These are phyloP conservation scores for Sarocladium strictum DNA, from an alignment of 2,329 filamentous ascomycete genomes.

Conservation along the genomic window DNA sequence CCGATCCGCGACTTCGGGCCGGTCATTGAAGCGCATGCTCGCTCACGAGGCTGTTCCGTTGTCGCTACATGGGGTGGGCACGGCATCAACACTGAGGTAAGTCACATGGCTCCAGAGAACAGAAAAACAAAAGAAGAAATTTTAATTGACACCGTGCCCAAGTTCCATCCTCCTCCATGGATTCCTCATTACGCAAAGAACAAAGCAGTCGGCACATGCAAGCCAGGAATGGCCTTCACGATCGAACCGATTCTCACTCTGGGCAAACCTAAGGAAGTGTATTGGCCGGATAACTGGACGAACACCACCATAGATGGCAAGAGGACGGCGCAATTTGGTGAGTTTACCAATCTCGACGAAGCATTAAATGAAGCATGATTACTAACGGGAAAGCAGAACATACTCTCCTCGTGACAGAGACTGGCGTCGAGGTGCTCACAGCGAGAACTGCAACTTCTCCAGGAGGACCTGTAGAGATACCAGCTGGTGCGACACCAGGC, in stretches of 20 bases:
- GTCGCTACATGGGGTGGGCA: slow-evolving; percentile 96
- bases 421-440: slow-evolving; percentile 75
- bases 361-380: too few relatives aligned
- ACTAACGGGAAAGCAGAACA: slow-evolving; percentile 49
- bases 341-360: slow-evolving; percentile 28
- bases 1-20: slow-evolving; percentile 91
- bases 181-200: slow-evolving; percentile 98
- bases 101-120: background rate
- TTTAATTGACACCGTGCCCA: background rate
- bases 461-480: slow-evolving; percentile 63
- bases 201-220: slow-evolving; percentile 89
- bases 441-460: slow-evolving; percentile 67
- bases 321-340: slow-evolving; percentile 86
- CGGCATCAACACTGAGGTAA: slow-evolving; percentile 69
- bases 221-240: slow-evolving; percentile 96
- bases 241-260: slow-evolving; percentile 98
- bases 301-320: slow-evolving; percentile 87
- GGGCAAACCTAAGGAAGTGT: slow-evolving; percentile 85
- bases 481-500: slow-evolving; percentile 18
- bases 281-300: slow-evolving; percentile 99
- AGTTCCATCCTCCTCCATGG: slow-evolving; percentile 92
- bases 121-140: background rate
- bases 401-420: slow-evolving; percentile 75
- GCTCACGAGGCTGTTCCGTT: slow-evolving; percentile 75
- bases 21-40: slow-evolving; percentile 90